Evolutionary conservation across 495 filamentous ascomycete species (phyloP), one percentile per base, ranked within the genome.

Genomic region (Trypethelium eluteriae): DNA sequence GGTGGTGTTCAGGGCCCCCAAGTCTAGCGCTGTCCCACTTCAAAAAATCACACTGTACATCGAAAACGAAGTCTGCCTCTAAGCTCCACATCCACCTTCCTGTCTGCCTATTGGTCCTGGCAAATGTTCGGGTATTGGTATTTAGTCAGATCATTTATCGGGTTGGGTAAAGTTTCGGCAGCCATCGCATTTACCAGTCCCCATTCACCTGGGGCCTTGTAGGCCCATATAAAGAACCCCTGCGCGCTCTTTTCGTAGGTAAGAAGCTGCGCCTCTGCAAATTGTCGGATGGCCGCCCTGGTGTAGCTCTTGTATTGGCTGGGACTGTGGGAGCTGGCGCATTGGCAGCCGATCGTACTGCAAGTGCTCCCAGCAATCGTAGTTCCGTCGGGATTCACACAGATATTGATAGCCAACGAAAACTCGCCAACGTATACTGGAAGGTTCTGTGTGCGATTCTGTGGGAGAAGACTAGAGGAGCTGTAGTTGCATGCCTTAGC

Each of bases 161-260:
- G 78, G 64, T 79, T 74, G 0, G 76, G 76, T 63, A 79, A 73
- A 38, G 53, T 36, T 61, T 62, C 16, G 25, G 32, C 18, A 71
- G 65, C 6, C 78, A 78, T 72, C 2, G 74, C 76, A 66, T 75
- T 70, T 44, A 73, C 66, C 67, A 77, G 75, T 5, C 77, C 77
- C 77, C 76, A 81, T n/a, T 66, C 75, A 1, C 74, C 72, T 39
- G 76, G 71, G 4, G 64, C 75, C 62, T 75, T 76, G 44, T 72
- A 76, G 38, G 69, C 70, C 79, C 76, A 81, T 63, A 78, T 68
- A 70, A 80, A 80, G 56, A 74, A 81, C 3, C 79, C 78, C 32
- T 66, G 67, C 1, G 70, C 69, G 59, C 66, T 71, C 38, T 70
- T 65, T 71, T 79, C 70, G 67, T 76, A 79, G 10, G 69, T 72